Percentiles rank a stretch among this genome's conserved stretches.
phyloP scores from a whole-genome alignment of 768 basidiomycete species.

The Boletus pseudo-olivaceus region DNA sequence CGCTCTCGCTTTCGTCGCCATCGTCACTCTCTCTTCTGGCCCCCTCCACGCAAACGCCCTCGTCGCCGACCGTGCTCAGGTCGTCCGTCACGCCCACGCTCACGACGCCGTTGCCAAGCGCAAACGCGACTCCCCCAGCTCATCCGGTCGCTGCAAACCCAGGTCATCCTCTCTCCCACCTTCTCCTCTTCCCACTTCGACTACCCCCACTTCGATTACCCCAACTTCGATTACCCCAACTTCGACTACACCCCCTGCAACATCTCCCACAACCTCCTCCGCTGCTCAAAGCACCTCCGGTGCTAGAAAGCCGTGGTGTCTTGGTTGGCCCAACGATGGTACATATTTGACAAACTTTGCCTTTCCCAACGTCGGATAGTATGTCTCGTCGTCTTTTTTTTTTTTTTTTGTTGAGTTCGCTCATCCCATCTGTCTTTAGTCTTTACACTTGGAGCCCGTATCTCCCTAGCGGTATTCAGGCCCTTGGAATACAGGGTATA shows the following conservation, averaged over 20 bases:
- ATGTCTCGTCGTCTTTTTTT: conserved; percentile 16
- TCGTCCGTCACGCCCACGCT: conserved; percentile 44
- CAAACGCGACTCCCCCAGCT: conserved; percentile 37
- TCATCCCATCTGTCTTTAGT: conserved; percentile 20
- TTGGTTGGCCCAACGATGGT: background rate
- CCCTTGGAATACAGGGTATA: conserved; percentile 42
- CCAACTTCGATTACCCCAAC: conserved; percentile 11
- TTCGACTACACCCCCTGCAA: background rate
- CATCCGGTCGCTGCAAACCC: conserved; percentile 55
- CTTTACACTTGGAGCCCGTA: conserved; percentile 61
- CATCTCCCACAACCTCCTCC: conserved; percentile 16
- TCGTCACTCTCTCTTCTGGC: conserved; percentile 50
- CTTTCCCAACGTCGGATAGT: conserved; percentile 40
- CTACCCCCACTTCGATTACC: background rate
- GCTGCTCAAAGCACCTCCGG: conserved; percentile 13
- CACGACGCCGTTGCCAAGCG: conserved; percentile 49
- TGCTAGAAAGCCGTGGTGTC: background rate
- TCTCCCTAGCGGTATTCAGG: too few relatives aligned
- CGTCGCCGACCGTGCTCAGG: conserved; percentile 35
- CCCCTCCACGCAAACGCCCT: conserved; percentile 52
- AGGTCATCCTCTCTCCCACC: conserved; percentile 33
- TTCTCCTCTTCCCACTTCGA: conserved; percentile 2
- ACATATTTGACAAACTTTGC: conserved; percentile 51
- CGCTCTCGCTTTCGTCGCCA: conserved; percentile 53
- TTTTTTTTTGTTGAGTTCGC: background rate